phyloP scores from a whole-genome alignment of 2,329 filamentous ascomycete genomes.

The Paracamarosporium sp. region DNA sequence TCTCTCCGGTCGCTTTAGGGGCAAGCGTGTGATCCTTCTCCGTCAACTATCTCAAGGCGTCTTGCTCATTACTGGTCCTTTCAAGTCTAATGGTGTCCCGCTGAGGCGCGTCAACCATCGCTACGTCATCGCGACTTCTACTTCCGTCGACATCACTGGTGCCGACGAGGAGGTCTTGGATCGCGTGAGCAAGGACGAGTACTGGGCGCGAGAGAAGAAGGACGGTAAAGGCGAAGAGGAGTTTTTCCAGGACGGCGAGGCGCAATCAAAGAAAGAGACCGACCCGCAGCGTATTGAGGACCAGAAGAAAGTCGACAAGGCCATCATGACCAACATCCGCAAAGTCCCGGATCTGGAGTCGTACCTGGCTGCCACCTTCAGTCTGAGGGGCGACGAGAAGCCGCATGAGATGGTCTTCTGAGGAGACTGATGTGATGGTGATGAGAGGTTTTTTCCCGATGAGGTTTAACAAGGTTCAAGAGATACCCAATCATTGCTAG shows the following conservation, averaged over 20 bases:
- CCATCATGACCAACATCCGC: slow-evolving; percentile 91
- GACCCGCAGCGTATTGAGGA: slow-evolving; percentile 89
- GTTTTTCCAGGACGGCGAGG: slow-evolving; percentile 98
- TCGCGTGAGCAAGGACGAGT: slow-evolving; percentile 82
- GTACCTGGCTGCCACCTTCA: slow-evolving; percentile 95
- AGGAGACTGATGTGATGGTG: slow-evolving; percentile 8
- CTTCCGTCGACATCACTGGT: slow-evolving; percentile 81
- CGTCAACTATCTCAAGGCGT: slow-evolving; percentile 96
- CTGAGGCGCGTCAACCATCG: slow-evolving; percentile 90
- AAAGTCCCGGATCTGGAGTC: slow-evolving; percentile 90
- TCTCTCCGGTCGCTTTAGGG: slow-evolving; percentile 97
- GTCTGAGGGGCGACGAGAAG: slow-evolving; percentile 97
- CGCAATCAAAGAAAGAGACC: slow-evolving; percentile 91
- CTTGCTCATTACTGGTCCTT: slow-evolving; percentile 97
- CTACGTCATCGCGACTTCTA: slow-evolving; percentile 90
- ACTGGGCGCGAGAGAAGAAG: slow-evolving; percentile 95
- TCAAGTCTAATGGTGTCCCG: slow-evolving; percentile 99
- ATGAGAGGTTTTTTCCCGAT: neutral
- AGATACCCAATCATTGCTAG: neutral
- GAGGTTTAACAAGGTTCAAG: neutral
- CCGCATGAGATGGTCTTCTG: slow-evolving; percentile 99
- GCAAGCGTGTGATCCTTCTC: slow-evolving; percentile 98
- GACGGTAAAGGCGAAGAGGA: slow-evolving; percentile 94
- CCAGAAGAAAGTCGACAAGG: slow-evolving; percentile 98
- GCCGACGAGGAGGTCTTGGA: slow-evolving; percentile 74